Conservation (phyloP, 202 grass and related monocot genomes). For the Saccharum hybrid region DNA sequence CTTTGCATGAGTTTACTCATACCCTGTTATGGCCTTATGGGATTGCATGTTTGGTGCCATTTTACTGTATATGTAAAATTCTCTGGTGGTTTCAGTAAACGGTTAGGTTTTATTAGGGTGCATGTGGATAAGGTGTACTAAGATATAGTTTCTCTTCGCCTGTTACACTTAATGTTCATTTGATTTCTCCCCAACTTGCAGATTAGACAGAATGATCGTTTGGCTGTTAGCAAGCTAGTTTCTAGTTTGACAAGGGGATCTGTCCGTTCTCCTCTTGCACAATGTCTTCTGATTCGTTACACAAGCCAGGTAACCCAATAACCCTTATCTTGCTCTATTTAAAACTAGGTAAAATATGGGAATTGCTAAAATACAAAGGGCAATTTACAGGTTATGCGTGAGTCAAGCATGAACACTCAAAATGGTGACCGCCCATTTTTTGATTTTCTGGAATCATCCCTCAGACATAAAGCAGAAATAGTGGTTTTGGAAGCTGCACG, state of each 20-base stretch:
- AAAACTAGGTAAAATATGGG: constrained; percentile 11
- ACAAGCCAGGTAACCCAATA: constrained; percentile 71
- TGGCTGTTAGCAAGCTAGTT: constrained; percentile 81
- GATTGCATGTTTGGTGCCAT: background rate
- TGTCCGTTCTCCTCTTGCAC: constrained; percentile 69
- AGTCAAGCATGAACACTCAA: constrained; percentile 63
- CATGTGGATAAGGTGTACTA: constrained; percentile 15
- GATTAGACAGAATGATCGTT: constrained; percentile 85
- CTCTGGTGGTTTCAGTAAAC: background rate
- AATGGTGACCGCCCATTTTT: constrained; percentile 68
- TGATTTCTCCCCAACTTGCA: constrained; percentile 46
- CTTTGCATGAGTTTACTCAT: background rate
- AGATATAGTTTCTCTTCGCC: constrained; percentile 27
- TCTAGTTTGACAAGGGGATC: constrained; percentile 76
- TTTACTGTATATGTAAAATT: constrained; percentile 27
- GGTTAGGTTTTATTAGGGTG: background rate
- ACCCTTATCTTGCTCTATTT: constrained; percentile 18
- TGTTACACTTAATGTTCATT: constrained; percentile 20
- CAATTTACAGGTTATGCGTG: constrained; percentile 65
- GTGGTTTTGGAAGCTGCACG: constrained; percentile 69
- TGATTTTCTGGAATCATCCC: constrained; percentile 77
- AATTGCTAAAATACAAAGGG: constrained; percentile 27
- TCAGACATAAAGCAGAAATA: constrained; percentile 75
- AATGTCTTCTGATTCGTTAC: constrained; percentile 78
- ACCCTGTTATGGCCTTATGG: background rate